phyloP scores from a whole-genome alignment of 805 yeast species.

The Metschnikowia amazonensis region DNA sequence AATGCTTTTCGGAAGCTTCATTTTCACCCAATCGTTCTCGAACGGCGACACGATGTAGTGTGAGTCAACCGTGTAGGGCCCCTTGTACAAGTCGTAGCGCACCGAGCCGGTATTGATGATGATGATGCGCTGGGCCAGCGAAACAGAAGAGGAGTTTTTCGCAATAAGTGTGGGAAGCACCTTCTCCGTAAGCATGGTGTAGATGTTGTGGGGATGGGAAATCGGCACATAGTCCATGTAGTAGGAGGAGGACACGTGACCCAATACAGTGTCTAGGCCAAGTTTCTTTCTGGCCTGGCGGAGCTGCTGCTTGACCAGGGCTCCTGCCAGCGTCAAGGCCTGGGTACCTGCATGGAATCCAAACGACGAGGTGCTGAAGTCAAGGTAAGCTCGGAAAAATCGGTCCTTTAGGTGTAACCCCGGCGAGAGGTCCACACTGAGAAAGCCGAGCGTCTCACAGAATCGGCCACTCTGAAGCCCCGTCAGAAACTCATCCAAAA shows the following conservation, averaged over 20 bases:
- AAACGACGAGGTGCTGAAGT: conserved; percentile 73
- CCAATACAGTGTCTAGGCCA: conserved; percentile 53
- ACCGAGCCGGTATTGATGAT: conserved; percentile 84
- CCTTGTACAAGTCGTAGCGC: conserved; percentile 80
- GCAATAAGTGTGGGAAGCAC: conserved; percentile 49
- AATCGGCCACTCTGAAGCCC: conserved; percentile 92
- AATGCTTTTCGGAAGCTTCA: conserved; percentile 54
- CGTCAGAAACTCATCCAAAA: conserved; percentile 61
- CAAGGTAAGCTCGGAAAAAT: conserved; percentile 68
- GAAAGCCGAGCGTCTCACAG: conserved; percentile 90
- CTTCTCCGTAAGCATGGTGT: conserved; percentile 51
- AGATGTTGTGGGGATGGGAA: conserved; percentile 46
- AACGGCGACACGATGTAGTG: conserved; percentile 85
- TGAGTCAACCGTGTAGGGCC: conserved; percentile 76
- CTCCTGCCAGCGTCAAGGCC: conserved; percentile 38
- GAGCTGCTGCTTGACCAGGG: conserved; percentile 43
- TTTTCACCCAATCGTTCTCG: conserved; percentile 69
- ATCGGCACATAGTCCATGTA: conserved; percentile 65
- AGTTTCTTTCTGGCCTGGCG: conserved; percentile 42
- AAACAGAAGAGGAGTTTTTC: conserved; percentile 10
- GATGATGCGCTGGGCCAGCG: conserved; percentile 39
- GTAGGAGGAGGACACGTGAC: conserved; percentile 63
- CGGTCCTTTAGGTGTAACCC: conserved; percentile 12
- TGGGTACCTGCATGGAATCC: conserved; percentile 60
- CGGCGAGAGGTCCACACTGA: conserved; percentile 46